A percentile compares a stretch with the other conserved stretches of the same genome.
Evolutionary conservation across 2,329 filamentous ascomycete genomes (phyloP).

Genomic region (Blastomyces emzantsi): DNA sequence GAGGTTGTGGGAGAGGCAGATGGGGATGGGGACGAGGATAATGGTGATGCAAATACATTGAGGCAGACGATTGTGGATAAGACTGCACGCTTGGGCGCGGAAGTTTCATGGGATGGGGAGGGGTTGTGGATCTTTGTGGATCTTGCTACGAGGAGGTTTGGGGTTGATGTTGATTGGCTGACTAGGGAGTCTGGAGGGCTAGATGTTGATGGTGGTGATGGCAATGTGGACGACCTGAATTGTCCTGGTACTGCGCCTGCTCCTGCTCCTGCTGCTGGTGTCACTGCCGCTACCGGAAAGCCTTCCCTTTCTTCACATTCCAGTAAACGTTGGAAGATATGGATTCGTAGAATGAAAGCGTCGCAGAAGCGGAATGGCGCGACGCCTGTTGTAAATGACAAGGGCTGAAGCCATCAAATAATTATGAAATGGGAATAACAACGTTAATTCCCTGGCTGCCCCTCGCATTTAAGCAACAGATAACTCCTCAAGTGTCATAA

Average conservation of each 20-base stretch:
- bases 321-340: background rate
- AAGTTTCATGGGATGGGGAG: constrained; percentile 38
- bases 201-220: background rate
- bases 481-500: too few species aligned
- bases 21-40: constrained; percentile 14
- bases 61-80: constrained; percentile 18
- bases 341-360: background rate
- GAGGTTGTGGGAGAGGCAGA: constrained; percentile 17
- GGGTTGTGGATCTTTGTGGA: constrained; percentile 37
- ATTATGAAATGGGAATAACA: background rate
- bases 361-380: background rate
- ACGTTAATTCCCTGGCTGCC: background rate
- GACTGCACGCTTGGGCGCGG: constrained; percentile 29
- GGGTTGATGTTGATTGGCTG: constrained; percentile 10
- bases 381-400: background rate
- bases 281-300: background rate
- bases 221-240: background rate
- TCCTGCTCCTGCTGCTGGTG: background rate
- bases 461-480: background rate
- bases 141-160: constrained; percentile 22
- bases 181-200: background rate
- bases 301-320: background rate
- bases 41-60: constrained; percentile 11
- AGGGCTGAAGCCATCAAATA: background rate
- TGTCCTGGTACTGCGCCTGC: background rate